These are phyloP conservation scores for Melastoma malabathricum DNA, from an alignment of 345 rosid genomes.

Conservation along the genomic window DNA sequence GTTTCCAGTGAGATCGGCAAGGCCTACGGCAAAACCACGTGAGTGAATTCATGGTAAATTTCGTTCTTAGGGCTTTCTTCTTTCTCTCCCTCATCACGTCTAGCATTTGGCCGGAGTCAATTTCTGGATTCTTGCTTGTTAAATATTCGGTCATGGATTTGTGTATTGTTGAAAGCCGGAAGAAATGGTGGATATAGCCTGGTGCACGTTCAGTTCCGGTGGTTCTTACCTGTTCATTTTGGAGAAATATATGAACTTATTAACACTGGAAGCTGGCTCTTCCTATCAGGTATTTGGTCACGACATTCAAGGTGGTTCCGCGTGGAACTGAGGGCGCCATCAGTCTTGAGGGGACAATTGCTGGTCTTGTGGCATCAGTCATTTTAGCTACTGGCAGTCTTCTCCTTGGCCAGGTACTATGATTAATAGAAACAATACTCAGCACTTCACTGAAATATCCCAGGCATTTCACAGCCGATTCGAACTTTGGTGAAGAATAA, in stretches of 20 bases:
- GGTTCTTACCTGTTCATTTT: too few species aligned
- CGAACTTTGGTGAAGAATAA: constrained; percentile 1
- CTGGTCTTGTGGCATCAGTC: constrained; percentile 75
- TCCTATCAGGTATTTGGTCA: constrained; percentile 57
- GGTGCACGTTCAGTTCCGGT: too few species aligned
- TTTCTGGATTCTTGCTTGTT: not conserved
- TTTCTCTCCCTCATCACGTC: not conserved
- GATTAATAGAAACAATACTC: not conserved
- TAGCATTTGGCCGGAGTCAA: not conserved
- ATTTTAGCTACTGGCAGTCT: constrained; percentile 54
- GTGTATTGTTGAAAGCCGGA: too few species aligned
- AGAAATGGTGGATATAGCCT: too few species aligned
- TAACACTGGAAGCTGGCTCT: constrained; percentile 1
- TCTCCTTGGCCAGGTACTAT: constrained; percentile 56
- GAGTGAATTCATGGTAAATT: constrained; percentile 16
- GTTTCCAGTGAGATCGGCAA: constrained; percentile 95
- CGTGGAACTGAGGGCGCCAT: constrained; percentile 97
- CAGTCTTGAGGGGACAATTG: constrained; percentile 84
- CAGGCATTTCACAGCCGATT: not conserved
- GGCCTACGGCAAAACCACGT: constrained; percentile 95
- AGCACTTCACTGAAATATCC: too few species aligned
- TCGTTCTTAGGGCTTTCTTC: not conserved
- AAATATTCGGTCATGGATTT: too few species aligned
- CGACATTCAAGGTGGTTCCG: constrained; percentile 76
- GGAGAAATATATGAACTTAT: too few species aligned